Percentiles rank a stretch among this genome's conserved stretches.
Evolutionary conservation across 768 basidiomycete genomes (phyloP).

Genomic region (Cyathus striatus): DNA sequence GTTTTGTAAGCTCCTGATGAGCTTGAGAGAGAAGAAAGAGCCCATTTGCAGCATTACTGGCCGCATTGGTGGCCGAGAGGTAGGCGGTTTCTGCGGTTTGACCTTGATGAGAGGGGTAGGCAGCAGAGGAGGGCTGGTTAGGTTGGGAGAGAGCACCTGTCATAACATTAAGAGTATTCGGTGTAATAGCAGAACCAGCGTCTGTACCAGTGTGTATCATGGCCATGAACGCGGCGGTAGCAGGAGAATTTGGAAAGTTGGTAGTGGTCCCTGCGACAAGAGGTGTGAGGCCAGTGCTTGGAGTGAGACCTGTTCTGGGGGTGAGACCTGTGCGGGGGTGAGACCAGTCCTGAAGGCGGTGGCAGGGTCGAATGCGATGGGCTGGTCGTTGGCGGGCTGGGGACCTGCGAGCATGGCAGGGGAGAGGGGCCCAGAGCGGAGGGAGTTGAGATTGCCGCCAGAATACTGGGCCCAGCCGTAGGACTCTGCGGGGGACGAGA

Average conservation of each 20-base stretch:
- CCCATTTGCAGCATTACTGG: slow-evolving; percentile 80
- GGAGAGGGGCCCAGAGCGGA: slow-evolving; percentile 89
- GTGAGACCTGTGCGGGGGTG: slow-evolving; percentile 86
- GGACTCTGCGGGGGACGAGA: slow-evolving; percentile 67
- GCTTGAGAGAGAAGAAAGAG: slow-evolving; percentile 92
- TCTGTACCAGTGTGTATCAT: slow-evolving; percentile 68
- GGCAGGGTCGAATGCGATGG: slow-evolving; percentile 64
- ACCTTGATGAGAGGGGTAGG: slow-evolving; percentile 43
- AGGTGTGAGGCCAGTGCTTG: slow-evolving; percentile 71
- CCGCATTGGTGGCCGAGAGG: slow-evolving; percentile 47
- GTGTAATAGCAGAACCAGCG: slow-evolving; percentile 54
- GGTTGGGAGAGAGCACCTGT: slow-evolving; percentile 78
- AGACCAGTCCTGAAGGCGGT: slow-evolving; percentile 78
- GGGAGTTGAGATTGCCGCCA: slow-evolving; percentile 59
- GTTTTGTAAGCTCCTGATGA: slow-evolving; percentile 92
- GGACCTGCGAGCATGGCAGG: slow-evolving; percentile 96
- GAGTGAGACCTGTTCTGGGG: slow-evolving; percentile 79
- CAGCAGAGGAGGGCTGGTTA: slow-evolving; percentile 46
- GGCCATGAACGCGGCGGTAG: slow-evolving; percentile 88
- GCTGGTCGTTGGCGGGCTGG: slow-evolving; percentile 39
- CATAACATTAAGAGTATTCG: slow-evolving; percentile 74
- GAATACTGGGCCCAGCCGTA: slow-evolving; percentile 64
- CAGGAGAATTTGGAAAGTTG: slow-evolving; percentile 81
- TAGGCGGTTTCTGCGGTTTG: slow-evolving; percentile 25
- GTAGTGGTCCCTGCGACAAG: slow-evolving; percentile 70